Base-by-base conservation (phyloP, 805 yeast species). In the Kluyveromyces aestuarii region DNA sequence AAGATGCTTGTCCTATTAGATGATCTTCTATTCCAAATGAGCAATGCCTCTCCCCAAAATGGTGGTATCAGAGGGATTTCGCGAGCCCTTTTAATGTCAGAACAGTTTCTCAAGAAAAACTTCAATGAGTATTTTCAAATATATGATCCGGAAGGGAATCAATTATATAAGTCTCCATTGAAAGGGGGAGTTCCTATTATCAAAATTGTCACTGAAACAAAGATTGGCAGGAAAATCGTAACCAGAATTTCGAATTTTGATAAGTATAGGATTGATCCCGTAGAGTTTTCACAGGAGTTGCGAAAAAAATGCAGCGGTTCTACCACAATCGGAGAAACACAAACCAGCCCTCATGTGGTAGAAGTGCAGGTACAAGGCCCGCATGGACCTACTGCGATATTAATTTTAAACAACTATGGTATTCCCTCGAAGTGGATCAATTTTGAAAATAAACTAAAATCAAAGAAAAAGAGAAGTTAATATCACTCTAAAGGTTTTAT, bases 351-450 rank as follows among this genome's bases (percentile, higher is more conserved):
- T 5, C 75, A 73, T 37, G 58, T 75, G 0, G 64, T 72, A 39
- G 95, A 87, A 57, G 88, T 93, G 4, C 75, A 81, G 43, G 95
- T 93, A 2, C 98, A 93, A 68, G 99, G 99, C 0, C 85, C 91
- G 2, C 98, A 91, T 62, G 80, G 81, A 21, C 75, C 78, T 43
- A 63, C 74, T 0, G 78, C 84, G 10, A 68, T 73, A n/a, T 82
- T 81, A 2, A 62, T 82, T 41, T 67, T 90, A 49, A 73, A 41
- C 69, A 68, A 79, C 50, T 70, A 72, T 47, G 95, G 96, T 0
- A 67, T 91, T 25, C 82, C 84, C 21, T 62, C 74, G 4, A 63
- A 73, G 16, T 85, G 84, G 82, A 81, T 91, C 16, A 76, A 74
- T 21, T 75, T 78, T 49, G 81, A 76, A 49, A 85, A 85, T 57